Percentiles rank a stretch among this genome's conserved stretches.
phyloP scores from a whole-genome alignment of 1,284 basidiomycete genomes.

The Thecaphora frezii region DNA sequence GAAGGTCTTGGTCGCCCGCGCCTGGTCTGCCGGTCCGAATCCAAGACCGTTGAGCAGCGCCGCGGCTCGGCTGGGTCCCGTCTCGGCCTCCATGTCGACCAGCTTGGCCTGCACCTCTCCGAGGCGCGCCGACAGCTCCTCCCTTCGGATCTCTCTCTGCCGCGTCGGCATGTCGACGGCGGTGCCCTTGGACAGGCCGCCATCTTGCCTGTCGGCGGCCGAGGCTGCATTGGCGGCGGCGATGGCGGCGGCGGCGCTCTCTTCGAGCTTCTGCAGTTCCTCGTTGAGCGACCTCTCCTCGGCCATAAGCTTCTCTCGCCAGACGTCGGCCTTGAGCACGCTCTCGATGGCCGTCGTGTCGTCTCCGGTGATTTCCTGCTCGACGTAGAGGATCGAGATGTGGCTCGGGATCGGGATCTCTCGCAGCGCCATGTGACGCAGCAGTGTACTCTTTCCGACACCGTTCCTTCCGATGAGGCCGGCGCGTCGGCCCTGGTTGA shows the following conservation, averaged over 20 bases:
- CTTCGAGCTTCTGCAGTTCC: conserved; percentile 50
- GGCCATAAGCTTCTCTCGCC: conserved; percentile 52
- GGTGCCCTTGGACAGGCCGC: conserved; percentile 36
- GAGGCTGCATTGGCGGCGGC: conserved; percentile 35
- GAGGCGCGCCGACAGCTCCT: conserved; percentile 81
- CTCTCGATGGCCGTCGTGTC: conserved; percentile 89
- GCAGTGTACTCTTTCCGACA: conserved; percentile 93
- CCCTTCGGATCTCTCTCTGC: conserved; percentile 61
- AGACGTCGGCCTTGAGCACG: conserved; percentile 71
- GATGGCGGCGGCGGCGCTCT: conserved; percentile 34
- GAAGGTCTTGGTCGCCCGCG: conserved; percentile 69
- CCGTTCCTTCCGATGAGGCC: conserved; percentile 70
- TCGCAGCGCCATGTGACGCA: conserved; percentile 90
- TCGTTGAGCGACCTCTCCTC: conserved; percentile 50
- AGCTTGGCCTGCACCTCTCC: conserved; percentile 87
- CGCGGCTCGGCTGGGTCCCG: conserved; percentile 89
- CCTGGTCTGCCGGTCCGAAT: conserved; percentile 84
- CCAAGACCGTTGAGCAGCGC: conserved; percentile 87
- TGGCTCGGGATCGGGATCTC: conserved; percentile 78
- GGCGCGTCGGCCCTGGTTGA: conserved; percentile 50
- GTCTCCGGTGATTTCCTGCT: conserved; percentile 86
- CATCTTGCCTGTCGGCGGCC: conserved; percentile 16
- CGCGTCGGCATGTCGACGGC: conserved; percentile 56
- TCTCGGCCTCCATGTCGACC: conserved; percentile 96
- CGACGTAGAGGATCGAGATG: conserved; percentile 95